These are phyloP conservation scores for Penicillium hesseltinei DNA, from an alignment of 2,329 filamentous ascomycete species.

Conservation along the genomic window DNA sequence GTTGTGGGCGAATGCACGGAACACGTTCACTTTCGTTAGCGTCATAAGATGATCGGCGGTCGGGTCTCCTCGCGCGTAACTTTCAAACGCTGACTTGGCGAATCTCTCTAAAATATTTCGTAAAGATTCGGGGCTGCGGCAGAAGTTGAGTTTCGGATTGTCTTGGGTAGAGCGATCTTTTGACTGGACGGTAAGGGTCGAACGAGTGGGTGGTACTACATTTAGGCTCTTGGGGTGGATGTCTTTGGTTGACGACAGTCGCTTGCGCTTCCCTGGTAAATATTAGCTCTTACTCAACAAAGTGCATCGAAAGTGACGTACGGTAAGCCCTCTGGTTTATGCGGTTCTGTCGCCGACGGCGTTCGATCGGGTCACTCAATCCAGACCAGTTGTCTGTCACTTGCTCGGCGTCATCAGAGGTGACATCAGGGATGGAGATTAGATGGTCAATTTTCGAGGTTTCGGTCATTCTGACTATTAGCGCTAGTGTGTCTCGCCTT, in stretches of 20 bases:
- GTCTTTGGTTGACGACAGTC: conserved; percentile 10
- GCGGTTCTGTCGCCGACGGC: conserved; percentile 29
- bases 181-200: not conserved
- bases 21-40: too few species aligned
- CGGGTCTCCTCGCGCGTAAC: not conserved
- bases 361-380: conserved; percentile 22
- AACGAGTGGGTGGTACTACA: conserved; percentile 1
- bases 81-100: conserved; percentile 23
- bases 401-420: not conserved
- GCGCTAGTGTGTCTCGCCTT: not conserved
- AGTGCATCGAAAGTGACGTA: conserved; percentile 6
- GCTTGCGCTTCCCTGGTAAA: conserved; percentile 23
- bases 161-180: not conserved
- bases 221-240: too few species aligned
- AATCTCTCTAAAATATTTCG: conserved; percentile 17
- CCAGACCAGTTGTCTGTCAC: conserved; percentile 27
- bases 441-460: not conserved
- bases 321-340: conserved; percentile 33
- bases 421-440: not conserved
- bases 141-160: not conserved
- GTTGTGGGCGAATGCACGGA: too few species aligned
- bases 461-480: conserved; percentile 4
- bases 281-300: not conserved
- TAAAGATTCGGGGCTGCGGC: not conserved
- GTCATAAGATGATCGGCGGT: too few species aligned